These are phyloP conservation scores for Taiozyma sp. DNA, from an alignment of 1,139 yeast species.

Conservation along the genomic window DNA sequence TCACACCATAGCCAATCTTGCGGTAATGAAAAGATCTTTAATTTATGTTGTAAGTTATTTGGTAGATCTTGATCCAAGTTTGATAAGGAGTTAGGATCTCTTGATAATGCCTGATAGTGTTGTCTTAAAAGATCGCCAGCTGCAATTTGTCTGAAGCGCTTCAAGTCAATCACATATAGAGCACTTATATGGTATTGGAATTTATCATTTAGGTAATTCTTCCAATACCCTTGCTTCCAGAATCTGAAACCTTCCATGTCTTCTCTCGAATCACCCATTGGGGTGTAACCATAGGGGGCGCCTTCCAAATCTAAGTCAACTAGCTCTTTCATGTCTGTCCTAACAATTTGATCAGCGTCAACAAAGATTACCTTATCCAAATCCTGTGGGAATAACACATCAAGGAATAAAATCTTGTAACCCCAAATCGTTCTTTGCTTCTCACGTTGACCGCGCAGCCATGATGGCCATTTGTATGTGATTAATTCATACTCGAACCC, in stretches of 20 bases:
- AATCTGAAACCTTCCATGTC: slow-evolving; percentile 87
- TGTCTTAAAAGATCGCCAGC: slow-evolving; percentile 81
- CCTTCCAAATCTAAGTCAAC: slow-evolving; percentile 65
- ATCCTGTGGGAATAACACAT: slow-evolving; percentile 78
- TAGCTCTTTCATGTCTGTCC: slow-evolving; percentile 69
- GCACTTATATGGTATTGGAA: slow-evolving; percentile 71
- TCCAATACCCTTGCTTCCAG: slow-evolving; percentile 96
- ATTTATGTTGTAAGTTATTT: slow-evolving; percentile 66
- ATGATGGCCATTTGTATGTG: slow-evolving; percentile 87
- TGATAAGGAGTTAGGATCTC: slow-evolving; percentile 73
- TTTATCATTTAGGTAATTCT: slow-evolving; percentile 48
- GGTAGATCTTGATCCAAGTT: slow-evolving; percentile 92
- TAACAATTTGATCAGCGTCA: slow-evolving; percentile 78
- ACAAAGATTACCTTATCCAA: slow-evolving; percentile 76
- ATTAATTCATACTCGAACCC: slow-evolving; percentile 58
- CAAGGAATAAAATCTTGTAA: slow-evolving; percentile 79
- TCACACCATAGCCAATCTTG: slow-evolving; percentile 94
- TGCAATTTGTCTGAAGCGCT: slow-evolving; percentile 52
- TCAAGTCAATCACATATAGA: slow-evolving; percentile 74
- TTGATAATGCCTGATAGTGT: slow-evolving; percentile 82
- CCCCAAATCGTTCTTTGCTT: slow-evolving; percentile 85
- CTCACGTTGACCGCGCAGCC: slow-evolving; percentile 77
- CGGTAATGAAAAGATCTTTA: slow-evolving; percentile 70
- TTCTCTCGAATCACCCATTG: slow-evolving; percentile 78
- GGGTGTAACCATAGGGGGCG: slow-evolving; percentile 81